phyloP scores from a whole-genome alignment of 2,329 filamentous ascomycete genomes.

The Cladosporium sp. region DNA sequence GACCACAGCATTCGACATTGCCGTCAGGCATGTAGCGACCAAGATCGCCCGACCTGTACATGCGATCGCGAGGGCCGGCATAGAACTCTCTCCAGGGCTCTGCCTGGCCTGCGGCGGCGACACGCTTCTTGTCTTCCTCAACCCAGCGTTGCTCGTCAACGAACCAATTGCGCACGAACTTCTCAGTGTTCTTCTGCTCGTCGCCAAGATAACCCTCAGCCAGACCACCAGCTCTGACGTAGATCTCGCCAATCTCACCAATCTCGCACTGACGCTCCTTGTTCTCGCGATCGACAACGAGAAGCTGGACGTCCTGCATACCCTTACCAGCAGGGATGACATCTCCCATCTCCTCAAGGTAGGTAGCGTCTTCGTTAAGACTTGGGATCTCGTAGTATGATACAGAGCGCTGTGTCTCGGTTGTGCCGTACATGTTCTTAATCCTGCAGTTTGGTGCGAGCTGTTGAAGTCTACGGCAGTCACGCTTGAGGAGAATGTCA shows the following conservation, averaged over 20 bases:
- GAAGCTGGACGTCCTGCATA: slow-evolving; percentile 84
- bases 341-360: slow-evolving; percentile 66
- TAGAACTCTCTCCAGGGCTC: slow-evolving; percentile 80
- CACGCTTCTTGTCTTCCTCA: slow-evolving; percentile 59
- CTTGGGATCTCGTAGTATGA: slow-evolving; percentile 79
- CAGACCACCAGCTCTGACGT: slow-evolving; percentile 76
- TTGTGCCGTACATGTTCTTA: slow-evolving; percentile 86
- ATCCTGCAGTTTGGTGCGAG: slow-evolving; percentile 75
- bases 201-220: slow-evolving; percentile 76
- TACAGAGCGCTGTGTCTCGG: slow-evolving; percentile 78
- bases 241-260: slow-evolving; percentile 83
- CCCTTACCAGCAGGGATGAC: slow-evolving; percentile 80
- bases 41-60: slow-evolving; percentile 87
- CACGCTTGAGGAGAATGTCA: slow-evolving; percentile 80
- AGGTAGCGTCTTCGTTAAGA: slow-evolving; percentile 61
- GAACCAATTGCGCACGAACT: slow-evolving; percentile 87
- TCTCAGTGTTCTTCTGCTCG: slow-evolving; percentile 64
- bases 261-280: slow-evolving; percentile 70
- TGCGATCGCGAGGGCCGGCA: slow-evolving; percentile 76
- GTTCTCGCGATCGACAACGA: slow-evolving; percentile 74
- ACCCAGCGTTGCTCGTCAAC: slow-evolving; percentile 71
- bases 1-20: slow-evolving; percentile 74
- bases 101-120: slow-evolving; percentile 47
- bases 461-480: slow-evolving; percentile 73
- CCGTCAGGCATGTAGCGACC: slow-evolving; percentile 71